These are phyloP conservation scores for Silene noctiflora DNA, from an alignment of 179 eudicot genomes.

Conservation along the genomic window DNA sequence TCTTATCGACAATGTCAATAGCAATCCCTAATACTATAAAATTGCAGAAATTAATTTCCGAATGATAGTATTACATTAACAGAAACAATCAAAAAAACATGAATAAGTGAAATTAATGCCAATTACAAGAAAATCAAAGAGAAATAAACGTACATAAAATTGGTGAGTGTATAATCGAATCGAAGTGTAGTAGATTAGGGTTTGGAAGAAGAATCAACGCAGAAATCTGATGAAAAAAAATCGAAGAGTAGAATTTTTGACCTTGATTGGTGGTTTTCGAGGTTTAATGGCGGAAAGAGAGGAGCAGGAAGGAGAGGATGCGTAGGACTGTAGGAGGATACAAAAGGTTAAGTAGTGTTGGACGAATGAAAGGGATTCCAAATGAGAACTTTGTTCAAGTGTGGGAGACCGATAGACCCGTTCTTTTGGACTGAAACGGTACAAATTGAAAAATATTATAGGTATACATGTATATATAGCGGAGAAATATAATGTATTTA, in stretches of 20 bases:
- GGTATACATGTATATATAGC: no score
- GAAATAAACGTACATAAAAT: not conserved
- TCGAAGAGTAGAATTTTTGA: not conserved
- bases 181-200: not conserved
- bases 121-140: not conserved
- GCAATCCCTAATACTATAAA: not conserved
- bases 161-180: not conserved
- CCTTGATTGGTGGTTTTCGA: not conserved
- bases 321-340: not conserved
- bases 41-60: not conserved
- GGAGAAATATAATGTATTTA: no score
- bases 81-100: not conserved
- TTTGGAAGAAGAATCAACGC: not conserved
- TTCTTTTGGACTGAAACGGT: no score
- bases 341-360: not conserved
- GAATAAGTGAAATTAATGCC: not conserved
- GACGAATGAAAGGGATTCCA: no score
- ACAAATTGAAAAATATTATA: no score
- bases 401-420: no score
- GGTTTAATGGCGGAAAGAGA: slow-evolving; percentile 10
- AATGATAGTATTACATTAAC: not conserved
- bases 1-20: not conserved
- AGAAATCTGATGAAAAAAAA: not conserved
- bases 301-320: not conserved
- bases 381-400: no score